Percentiles rank a stretch among this genome's conserved stretches.
These are phyloP conservation scores for Cucumis melo DNA, from an alignment of 306 rosid genomes.

Conservation along the genomic window DNA sequence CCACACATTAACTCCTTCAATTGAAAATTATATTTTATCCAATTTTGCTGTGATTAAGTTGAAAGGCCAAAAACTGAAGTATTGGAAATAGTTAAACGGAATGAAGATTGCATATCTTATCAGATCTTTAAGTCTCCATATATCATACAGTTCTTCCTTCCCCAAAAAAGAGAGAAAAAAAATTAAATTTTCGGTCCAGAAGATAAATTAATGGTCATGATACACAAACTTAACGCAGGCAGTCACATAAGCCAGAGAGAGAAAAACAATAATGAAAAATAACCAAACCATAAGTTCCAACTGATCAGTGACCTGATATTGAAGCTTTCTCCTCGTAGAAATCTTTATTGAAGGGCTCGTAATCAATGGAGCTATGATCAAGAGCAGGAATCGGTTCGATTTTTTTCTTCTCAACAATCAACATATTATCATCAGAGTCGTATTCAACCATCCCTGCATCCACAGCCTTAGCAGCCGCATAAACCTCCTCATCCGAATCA, in stretches of 20 bases:
- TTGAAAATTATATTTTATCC: neutral
- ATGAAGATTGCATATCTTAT: neutral
- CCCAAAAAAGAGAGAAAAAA: neutral
- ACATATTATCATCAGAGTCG: constrained; percentile 84
- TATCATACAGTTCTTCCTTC: neutral
- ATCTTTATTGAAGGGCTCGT: constrained; percentile 74
- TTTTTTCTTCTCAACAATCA: constrained; percentile 65
- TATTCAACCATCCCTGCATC: constrained; percentile 90
- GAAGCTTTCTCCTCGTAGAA: constrained; percentile 81
- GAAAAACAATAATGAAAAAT: neutral
- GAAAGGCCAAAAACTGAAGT: neutral
- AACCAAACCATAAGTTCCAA: neutral
- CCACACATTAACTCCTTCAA: neutral
- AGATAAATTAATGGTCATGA: neutral
- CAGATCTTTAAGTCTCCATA: neutral
- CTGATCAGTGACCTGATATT: constrained; percentile 43
- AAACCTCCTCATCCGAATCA: constrained; percentile 93
- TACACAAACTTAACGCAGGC: neutral
- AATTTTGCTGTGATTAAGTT: neutral
- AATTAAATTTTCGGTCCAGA: too few relatives aligned
- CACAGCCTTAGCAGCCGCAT: constrained; percentile 93
- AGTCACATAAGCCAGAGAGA: neutral
- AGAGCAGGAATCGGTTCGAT: constrained; percentile 83
- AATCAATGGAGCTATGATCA: constrained; percentile 73
- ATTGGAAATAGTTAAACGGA: neutral